Percentiles rank a stretch among this genome's conserved stretches.
These are phyloP conservation scores for Neofusicoccum sp. DNA, from an alignment of 2,329 filamentous ascomycete species.

Conservation along the genomic window DNA sequence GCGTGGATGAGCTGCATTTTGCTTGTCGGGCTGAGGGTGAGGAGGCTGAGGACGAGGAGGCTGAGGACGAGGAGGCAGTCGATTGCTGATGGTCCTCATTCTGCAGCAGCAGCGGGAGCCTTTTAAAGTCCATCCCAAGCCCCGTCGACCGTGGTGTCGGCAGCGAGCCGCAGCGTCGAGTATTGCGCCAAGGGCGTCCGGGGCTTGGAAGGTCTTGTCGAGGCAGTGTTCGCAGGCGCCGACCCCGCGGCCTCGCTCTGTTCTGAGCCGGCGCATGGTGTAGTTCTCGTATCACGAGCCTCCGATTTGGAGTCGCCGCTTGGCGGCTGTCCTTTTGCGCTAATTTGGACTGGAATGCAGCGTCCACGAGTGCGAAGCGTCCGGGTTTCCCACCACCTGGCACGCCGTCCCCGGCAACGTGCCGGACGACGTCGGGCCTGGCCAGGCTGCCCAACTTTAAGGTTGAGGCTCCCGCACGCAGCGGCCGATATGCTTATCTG, in stretches of 20 bases:
- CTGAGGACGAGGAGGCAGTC: neutral
- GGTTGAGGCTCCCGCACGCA: neutral
- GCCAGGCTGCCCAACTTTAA: neutral
- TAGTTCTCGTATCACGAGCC: too few species aligned
- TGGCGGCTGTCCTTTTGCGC: too few species aligned
- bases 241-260: neutral
- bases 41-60: conserved; percentile 24
- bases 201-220: neutral
- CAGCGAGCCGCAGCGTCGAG: neutral
- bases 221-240: neutral
- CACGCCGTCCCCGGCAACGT: neutral
- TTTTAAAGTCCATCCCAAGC: too few species aligned
- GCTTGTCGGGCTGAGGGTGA: neutral
- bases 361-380: too few species aligned
- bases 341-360: too few species aligned
- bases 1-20: conserved; percentile 26
- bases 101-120: too few species aligned
- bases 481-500: neutral
- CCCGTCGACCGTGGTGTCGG: neutral
- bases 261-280: neutral
- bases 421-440: neutral
- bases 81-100: conserved; percentile 12
- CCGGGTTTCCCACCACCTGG: too few species aligned
- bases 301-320: too few species aligned
- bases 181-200: too few species aligned